phyloP scores from a whole-genome alignment of 2,329 filamentous ascomycete species.

The Byssoonygena ceratinophila region DNA sequence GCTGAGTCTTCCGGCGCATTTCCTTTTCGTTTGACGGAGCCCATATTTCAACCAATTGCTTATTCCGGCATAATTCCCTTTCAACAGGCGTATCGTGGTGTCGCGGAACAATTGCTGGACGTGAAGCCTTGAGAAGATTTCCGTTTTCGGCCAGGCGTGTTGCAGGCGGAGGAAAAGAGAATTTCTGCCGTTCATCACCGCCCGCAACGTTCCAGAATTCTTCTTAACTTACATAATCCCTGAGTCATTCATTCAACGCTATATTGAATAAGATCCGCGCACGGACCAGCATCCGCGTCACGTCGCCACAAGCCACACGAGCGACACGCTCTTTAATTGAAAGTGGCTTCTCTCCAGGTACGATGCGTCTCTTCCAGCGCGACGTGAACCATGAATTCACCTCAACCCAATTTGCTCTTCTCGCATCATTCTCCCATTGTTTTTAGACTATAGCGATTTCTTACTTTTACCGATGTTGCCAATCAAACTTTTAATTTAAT shows the following conservation, averaged over 20 bases:
- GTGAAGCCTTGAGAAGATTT: slow-evolving; percentile 10
- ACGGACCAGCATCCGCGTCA: slow-evolving; percentile 6
- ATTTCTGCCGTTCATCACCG: slow-evolving; percentile 4
- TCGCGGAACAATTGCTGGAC: not conserved
- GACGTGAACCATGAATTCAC: slow-evolving; percentile 1
- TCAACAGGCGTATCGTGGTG: not conserved
- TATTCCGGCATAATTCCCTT: not conserved
- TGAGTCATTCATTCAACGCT: not conserved
- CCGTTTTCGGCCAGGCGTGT: slow-evolving; percentile 10
- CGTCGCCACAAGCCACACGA: slow-evolving; percentile 10
- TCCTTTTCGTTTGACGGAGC: slow-evolving; percentile 39
- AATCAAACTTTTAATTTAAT: not conserved
- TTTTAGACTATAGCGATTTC: slow-evolving; percentile 1
- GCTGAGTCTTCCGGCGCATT: slow-evolving; percentile 29
- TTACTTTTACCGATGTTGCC: slow-evolving; percentile 6
- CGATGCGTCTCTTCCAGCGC: not conserved
- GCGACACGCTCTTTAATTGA: slow-evolving; percentile 11
- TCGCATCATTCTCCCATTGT: not conserved
- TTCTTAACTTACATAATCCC: not conserved
- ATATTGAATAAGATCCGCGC: not conserved
- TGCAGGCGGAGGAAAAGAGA: not conserved
- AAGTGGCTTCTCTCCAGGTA: slow-evolving; percentile 8
- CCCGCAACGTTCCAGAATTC: not conserved
- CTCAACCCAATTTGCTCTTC: not conserved
- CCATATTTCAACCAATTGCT: slow-evolving; percentile 26